phyloP scores from a whole-genome alignment of 306 rosid genomes.

The Quercus glauca region DNA sequence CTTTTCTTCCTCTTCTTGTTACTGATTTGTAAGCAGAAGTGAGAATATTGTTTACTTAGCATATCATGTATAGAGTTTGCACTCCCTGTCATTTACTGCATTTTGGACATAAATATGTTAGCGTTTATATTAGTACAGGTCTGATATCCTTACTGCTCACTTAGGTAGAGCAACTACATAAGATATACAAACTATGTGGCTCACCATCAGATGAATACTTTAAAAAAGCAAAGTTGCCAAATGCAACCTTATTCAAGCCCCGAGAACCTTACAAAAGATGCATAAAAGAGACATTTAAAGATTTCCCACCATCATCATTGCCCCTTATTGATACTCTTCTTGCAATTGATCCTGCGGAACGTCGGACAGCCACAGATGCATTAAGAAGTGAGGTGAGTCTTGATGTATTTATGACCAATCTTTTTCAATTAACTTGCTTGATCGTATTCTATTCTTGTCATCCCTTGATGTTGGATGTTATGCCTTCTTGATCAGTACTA shows the following conservation, averaged over 20 bases:
- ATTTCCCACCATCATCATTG: conserved; percentile 75
- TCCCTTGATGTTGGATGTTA: conserved; percentile 12
- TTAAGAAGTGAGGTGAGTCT: conserved; percentile 67
- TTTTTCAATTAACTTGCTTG: conserved; percentile 13
- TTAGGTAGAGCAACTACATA: conserved; percentile 95
- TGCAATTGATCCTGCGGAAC: conserved; percentile 84
- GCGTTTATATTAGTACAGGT: neutral
- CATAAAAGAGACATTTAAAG: conserved; percentile 68
- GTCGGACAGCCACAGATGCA: conserved; percentile 80
- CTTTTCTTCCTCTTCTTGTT: neutral
- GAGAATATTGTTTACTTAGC: neutral
- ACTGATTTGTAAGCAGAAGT: neutral
- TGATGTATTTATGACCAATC: conserved; percentile 6
- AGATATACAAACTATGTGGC: conserved; percentile 94
- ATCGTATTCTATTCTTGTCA: neutral
- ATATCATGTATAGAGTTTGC: neutral
- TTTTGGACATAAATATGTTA: conserved; percentile 1
- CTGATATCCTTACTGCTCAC: conserved; percentile 25
- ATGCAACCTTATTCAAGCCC: conserved; percentile 86
- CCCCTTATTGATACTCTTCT: conserved; percentile 82
- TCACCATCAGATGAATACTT: conserved; percentile 94
- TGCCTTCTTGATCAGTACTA: conserved; percentile 14
- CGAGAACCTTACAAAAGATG: conserved; percentile 79
- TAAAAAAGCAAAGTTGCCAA: conserved; percentile 80
- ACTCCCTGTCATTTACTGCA: neutral